Percentiles rank a stretch among this genome's conserved stretches.
phyloP scores from a whole-genome alignment of 2,329 filamentous ascomycete species.

The Tympanopsis confertula region DNA sequence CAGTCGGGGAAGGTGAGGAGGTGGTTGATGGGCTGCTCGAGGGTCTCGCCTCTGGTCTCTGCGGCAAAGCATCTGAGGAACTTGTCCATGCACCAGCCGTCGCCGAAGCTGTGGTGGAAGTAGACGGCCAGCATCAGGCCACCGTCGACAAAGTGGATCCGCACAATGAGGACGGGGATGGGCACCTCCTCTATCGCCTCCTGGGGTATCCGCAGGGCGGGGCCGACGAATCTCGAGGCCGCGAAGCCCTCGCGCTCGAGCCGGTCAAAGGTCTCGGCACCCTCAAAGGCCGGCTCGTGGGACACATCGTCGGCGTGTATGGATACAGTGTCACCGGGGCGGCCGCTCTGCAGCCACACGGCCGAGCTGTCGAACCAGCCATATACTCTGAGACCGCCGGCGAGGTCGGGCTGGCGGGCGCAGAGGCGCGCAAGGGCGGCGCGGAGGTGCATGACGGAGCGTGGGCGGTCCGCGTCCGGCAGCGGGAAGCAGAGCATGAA shows the following conservation, averaged over 20 bases:
- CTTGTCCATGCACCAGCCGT: conserved; percentile 24
- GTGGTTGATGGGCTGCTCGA: not conserved
- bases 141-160: conserved; percentile 23
- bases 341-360: not conserved
- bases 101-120: conserved; percentile 27
- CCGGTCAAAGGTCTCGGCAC: conserved; percentile 11
- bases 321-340: not conserved
- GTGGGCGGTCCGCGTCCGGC: not conserved
- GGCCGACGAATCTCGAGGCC: conserved; percentile 14
- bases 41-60: not conserved
- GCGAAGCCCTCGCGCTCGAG: conserved; percentile 15
- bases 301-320: not conserved
- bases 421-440: not conserved
- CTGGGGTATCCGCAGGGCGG: conserved; percentile 8
- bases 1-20: not conserved
- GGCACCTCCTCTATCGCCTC: conserved; percentile 6
- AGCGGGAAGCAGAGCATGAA: not conserved
- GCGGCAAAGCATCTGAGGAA: conserved; percentile 26
- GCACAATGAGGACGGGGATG: conserved; percentile 24
- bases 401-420: not conserved
- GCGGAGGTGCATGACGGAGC: not conserved
- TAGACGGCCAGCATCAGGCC: conserved; percentile 26
- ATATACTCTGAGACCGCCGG: not conserved
- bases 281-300: not conserved
- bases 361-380: not conserved